phyloP scores from a whole-genome alignment of 75 land plant species.

The Adiantum capillusveneris region DNA sequence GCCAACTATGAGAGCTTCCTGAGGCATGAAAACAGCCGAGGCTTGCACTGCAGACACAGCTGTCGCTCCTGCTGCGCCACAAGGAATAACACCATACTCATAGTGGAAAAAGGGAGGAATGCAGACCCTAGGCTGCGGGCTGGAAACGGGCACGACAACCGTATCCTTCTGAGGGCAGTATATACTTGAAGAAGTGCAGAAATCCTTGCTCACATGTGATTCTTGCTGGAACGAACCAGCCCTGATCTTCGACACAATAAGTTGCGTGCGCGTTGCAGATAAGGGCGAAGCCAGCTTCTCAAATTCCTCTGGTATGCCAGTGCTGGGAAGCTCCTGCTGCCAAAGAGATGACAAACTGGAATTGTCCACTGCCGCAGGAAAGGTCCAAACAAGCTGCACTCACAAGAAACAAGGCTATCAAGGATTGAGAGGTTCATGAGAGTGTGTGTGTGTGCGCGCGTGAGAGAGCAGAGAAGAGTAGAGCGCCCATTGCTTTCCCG shows the following conservation, averaged over 20 bases:
- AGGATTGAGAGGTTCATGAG: too few relatives aligned
- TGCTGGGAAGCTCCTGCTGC: neutral
- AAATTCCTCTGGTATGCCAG: neutral
- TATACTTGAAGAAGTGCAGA: neutral
- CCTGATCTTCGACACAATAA: neutral
- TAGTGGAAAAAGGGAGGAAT: neutral
- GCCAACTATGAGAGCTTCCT: neutral
- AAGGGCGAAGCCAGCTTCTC: neutral
- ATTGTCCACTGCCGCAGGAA: too few relatives aligned
- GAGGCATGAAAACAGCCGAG: neutral
- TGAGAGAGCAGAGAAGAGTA: too few relatives aligned
- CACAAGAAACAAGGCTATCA: too few relatives aligned
- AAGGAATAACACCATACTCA: neutral
- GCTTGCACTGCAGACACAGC: neutral
- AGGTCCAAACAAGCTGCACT: too few relatives aligned
- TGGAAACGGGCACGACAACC: neutral
- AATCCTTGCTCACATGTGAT: neutral
- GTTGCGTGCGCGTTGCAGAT: neutral
- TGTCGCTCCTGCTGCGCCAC: neutral
- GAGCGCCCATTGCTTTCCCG: too few relatives aligned
- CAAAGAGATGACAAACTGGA: neutral
- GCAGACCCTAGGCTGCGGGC: neutral
- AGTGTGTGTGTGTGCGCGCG: too few relatives aligned
- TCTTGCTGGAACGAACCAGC: neutral
- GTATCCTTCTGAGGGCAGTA: neutral